Percentiles rank a stretch among this genome's conserved stretches.
These are phyloP conservation scores for Pinus albicaulis DNA, from an alignment of 75 land plant species.

Conservation along the genomic window DNA sequence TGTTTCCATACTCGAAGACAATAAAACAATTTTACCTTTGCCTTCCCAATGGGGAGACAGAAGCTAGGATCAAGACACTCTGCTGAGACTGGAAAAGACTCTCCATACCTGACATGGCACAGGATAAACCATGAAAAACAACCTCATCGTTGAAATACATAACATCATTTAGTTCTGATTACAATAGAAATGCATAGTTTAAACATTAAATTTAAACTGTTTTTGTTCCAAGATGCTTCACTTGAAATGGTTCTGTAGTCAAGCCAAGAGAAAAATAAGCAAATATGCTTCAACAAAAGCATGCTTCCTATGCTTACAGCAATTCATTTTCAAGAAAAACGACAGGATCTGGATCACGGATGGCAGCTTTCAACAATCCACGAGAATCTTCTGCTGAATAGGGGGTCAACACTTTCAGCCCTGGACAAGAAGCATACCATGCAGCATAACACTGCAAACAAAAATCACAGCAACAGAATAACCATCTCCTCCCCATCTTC, in stretches of 20 bases:
- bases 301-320: conserved; percentile 46
- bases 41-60: conserved; percentile 93
- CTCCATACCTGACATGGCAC: conserved; percentile 69
- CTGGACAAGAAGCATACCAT: conserved; percentile 83
- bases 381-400: conserved; percentile 94
- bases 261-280: background rate
- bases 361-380: conserved; percentile 88
- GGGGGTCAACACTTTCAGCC: conserved; percentile 79
- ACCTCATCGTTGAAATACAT: background rate
- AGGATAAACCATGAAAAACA: background rate
- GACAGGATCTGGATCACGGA: conserved; percentile 93
- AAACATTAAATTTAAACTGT: conserved; percentile 5
- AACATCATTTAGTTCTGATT: background rate
- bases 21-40: conserved; percentile 56
- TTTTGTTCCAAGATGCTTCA: background rate
- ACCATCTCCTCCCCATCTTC: background rate
- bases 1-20: background rate
- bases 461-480: background rate
- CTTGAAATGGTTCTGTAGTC: background rate
- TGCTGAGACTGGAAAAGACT: conserved; percentile 87
- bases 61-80: conserved; percentile 93
- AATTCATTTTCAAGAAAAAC: conserved; percentile 93
- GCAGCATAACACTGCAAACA: conserved; percentile 87
- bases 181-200: background rate
- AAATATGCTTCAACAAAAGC: background rate